phyloP scores from a whole-genome alignment of 2,329 filamentous ascomycete genomes.

The Cordyceps fumosorosea region DNA sequence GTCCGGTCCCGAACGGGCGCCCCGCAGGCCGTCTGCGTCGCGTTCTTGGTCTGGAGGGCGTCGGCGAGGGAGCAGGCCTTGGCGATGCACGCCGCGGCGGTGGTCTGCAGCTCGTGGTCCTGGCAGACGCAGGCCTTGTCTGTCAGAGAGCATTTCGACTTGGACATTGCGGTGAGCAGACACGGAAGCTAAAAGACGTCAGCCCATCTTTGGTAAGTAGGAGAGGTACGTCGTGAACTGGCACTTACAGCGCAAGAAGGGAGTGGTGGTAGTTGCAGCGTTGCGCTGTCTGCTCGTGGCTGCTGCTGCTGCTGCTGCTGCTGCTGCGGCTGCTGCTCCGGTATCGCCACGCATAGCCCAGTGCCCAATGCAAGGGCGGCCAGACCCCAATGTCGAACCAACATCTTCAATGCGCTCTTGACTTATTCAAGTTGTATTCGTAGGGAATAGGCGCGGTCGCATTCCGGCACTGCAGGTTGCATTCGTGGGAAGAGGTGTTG shows the following conservation, averaged over 20 bases:
- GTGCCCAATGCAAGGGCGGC: not conserved
- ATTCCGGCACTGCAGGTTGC: not conserved
- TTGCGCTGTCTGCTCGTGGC: not conserved
- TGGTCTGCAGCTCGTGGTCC: not conserved
- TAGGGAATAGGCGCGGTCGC: not conserved
- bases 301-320: no score
- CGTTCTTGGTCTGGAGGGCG: conserved; percentile 13
- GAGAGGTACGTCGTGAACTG: not conserved
- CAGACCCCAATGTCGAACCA: not conserved
- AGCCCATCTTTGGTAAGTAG: not conserved
- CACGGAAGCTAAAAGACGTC: not conserved
- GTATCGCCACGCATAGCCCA: not conserved
- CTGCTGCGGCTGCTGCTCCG: no score
- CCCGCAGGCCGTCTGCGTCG: conserved; percentile 22
- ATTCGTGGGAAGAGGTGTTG: not conserved
- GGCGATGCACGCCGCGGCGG: not conserved
- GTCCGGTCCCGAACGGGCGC: conserved; percentile 25
- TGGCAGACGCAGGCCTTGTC: not conserved
- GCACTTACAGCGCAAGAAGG: conserved; percentile 1
- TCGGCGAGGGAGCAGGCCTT: conserved; percentile 1
- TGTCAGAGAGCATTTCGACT: not conserved
- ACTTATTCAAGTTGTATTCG: no score
- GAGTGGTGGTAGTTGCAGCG: not conserved
- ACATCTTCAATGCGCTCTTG: not conserved
- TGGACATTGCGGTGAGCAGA: not conserved